Evolutionary conservation across 2,329 filamentous ascomycete species (phyloP), one percentile per base, ranked within the genome.

Genomic region (Diaporthe velutina): DNA sequence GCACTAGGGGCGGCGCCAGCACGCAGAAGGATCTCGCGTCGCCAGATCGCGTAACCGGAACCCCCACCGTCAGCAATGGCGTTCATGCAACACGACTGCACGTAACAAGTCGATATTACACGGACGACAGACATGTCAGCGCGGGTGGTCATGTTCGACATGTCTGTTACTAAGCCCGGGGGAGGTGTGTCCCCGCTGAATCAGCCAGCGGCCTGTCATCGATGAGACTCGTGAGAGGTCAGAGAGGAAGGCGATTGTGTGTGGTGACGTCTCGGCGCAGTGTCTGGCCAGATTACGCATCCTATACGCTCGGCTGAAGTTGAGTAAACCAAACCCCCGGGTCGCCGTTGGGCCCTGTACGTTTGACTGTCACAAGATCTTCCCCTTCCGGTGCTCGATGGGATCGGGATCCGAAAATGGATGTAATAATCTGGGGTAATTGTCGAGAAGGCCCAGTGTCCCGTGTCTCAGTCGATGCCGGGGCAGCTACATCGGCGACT

Each of bases 41-140:
- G 30, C 42, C 48, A 70, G 67, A 70, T 61, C 70, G 35, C 54
- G 55, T 71, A 45, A 61, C 30, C n/a, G 45, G 22, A 54, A 61
- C 57, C 70, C 42, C 30, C 55, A 54, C 57, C 42, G 57, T 48
- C 10, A 58, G 15, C 33, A 40, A 50, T 50, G 42, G 33, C 33
- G 70, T 52, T 71, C 70, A 71, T 61, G 70, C 70, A 61, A 38
- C 42, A 50, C 10, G 25, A 38, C 25, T 61, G 45, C 70, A 71
- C 8, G 19, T 10, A 13, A 38, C 3, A 25, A 28, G 38, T 52
- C 25, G 45, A 19, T 22, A 17, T 25, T 25, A 15, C 5, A 5
- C n/a, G 22, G 45, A n/a, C 28, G 45, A 50, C n/a, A 19, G 45
- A 50, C 33, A 10, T 52, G 55, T 61, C 55, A 71, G 70, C 70